phyloP scores from a whole-genome alignment of 129 eudicot species.

The Ambrosia artemisiifolia region DNA sequence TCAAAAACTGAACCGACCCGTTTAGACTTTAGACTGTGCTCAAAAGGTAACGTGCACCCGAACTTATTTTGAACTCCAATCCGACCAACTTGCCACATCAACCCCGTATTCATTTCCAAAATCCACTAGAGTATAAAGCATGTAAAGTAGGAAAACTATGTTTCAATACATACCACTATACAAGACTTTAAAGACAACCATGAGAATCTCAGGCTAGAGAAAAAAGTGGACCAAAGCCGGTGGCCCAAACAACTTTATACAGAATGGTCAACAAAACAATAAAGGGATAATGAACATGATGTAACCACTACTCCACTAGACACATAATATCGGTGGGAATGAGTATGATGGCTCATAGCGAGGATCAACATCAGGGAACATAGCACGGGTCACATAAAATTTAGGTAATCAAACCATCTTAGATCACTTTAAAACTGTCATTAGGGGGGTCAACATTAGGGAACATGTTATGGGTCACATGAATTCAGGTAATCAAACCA shows the following conservation, averaged over 20 bases:
- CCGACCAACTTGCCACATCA: not conserved
- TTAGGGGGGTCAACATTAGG: not conserved
- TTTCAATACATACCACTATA: constrained; percentile 6
- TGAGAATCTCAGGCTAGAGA: not conserved
- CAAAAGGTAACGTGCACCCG: not conserved
- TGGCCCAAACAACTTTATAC: constrained; percentile 23
- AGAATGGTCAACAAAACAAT: constrained; percentile 8
- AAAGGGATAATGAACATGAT: constrained; percentile 5
- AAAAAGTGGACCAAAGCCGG: constrained; percentile 11
- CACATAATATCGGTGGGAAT: not conserved
- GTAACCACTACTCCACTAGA: constrained; percentile 3
- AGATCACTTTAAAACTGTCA: not conserved
- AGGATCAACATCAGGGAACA: not conserved
- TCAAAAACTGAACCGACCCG: not conserved
- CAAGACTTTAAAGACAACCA: not conserved
- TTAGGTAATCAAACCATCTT: not conserved
- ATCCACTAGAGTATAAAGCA: not conserved
- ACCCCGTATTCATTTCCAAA: not conserved
- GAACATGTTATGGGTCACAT: not conserved
- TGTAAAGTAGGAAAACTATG: not conserved
- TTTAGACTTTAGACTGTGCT: not conserved
- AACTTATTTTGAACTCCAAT: not conserved
- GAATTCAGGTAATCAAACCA: constrained; percentile 1
- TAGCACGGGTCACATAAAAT: not conserved
- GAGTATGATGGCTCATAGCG: not conserved